These are phyloP conservation scores for Neonectria coccinea DNA, from an alignment of 2,329 filamentous ascomycete genomes.

Conservation along the genomic window DNA sequence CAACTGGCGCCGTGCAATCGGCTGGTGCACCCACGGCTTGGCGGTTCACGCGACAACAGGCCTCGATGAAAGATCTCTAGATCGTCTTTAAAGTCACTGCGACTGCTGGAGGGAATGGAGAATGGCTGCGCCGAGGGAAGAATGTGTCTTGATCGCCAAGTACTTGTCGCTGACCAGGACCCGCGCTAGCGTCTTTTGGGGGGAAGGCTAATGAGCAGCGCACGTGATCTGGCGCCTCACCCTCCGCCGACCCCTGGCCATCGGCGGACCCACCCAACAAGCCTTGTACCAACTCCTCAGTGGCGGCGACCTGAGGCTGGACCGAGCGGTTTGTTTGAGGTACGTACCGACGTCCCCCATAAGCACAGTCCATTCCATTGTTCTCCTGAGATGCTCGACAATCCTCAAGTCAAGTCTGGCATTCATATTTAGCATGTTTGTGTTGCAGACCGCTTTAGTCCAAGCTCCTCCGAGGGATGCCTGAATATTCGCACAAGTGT, in stretches of 20 bases:
- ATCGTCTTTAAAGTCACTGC: slow-evolving; percentile 37
- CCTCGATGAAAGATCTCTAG: slow-evolving; percentile 38
- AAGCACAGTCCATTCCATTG: background rate
- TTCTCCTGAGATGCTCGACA: background rate
- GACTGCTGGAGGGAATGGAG: slow-evolving; percentile 44
- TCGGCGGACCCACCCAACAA: slow-evolving; percentile 3
- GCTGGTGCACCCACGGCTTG: slow-evolving; percentile 39
- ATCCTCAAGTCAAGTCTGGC: background rate
- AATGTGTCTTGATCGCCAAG: slow-evolving; percentile 55
- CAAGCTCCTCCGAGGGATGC: background rate
- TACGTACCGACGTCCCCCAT: background rate
- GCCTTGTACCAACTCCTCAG: slow-evolving; percentile 5
- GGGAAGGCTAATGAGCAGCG: slow-evolving; percentile 45
- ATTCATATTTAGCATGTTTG: background rate
- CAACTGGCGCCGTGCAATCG: slow-evolving; percentile 49
- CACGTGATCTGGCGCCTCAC: slow-evolving; percentile 49
- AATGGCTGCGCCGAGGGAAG: slow-evolving; percentile 50
- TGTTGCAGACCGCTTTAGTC: background rate
- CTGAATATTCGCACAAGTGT: background rate
- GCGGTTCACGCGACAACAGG: slow-evolving; percentile 40
- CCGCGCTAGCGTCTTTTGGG: slow-evolving; percentile 46
- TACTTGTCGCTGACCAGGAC: slow-evolving; percentile 45
- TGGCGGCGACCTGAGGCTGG: background rate
- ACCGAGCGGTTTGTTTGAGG: background rate
- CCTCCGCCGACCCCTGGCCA: background rate